Evolutionary conservation across 345 rosid genomes (phyloP).

Genomic region (Stellera chamaejasme): DNA sequence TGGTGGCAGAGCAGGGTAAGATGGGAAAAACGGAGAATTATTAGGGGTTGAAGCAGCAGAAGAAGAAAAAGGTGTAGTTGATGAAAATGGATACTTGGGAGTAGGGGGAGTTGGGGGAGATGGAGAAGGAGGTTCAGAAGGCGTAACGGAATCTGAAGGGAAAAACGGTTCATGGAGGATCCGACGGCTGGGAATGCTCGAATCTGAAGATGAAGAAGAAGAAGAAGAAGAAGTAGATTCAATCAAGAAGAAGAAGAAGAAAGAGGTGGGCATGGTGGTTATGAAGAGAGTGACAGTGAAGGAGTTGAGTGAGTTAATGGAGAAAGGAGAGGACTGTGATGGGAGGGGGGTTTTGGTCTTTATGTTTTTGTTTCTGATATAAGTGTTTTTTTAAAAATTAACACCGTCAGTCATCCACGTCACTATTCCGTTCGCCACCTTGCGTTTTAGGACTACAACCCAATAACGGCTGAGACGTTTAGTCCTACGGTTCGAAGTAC

Average conservation of each 20-base stretch:
- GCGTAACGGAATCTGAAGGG: conserved; percentile 40
- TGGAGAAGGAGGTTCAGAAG: conserved; percentile 37
- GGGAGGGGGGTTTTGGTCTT: conserved; percentile 3
- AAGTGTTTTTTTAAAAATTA: no score
- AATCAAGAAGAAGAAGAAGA: conserved; percentile 9
- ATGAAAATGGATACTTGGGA: conserved; percentile 43
- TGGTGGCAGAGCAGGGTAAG: conserved; percentile 64
- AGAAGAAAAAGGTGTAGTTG: not conserved
- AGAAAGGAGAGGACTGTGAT: conserved; percentile 10
- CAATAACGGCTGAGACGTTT: no score
- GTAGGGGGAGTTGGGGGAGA: conserved; percentile 25
- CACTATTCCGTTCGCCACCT: no score
- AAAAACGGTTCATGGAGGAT: conserved; percentile 71
- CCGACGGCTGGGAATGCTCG: conserved; percentile 37
- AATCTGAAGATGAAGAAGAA: conserved; percentile 2
- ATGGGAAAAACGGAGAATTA: conserved; percentile 68
- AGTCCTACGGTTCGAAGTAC: no score
- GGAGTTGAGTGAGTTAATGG: conserved; percentile 3
- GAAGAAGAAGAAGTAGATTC: conserved; percentile 16
- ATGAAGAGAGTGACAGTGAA: conserved; percentile 8
- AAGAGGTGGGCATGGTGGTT: conserved; percentile 34
- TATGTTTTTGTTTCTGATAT: no score
- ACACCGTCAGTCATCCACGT: no score
- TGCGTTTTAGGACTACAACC: no score
- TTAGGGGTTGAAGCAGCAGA: conserved; percentile 39